Percentiles rank a stretch among this genome's conserved stretches.
These are phyloP conservation scores for Thymus quinquecostatus DNA, from an alignment of 257 asterid species.

Conservation along the genomic window DNA sequence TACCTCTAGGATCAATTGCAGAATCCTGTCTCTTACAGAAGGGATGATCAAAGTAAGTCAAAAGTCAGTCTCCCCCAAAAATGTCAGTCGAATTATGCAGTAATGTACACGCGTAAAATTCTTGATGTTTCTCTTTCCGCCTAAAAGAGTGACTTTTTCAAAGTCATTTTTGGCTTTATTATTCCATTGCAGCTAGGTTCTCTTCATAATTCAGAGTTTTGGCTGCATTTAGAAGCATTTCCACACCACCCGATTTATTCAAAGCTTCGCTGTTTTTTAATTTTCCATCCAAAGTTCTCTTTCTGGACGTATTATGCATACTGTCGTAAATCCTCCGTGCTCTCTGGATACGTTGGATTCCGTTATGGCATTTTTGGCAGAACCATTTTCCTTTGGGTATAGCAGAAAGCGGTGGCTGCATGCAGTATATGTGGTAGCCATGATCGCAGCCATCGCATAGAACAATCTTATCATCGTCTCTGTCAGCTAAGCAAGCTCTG, in stretches of 20 bases:
- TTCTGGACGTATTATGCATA: slow-evolving; percentile 36
- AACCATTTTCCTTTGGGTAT: slow-evolving; percentile 82
- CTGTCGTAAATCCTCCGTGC: slow-evolving; percentile 54
- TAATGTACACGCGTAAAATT: slow-evolving; percentile 24
- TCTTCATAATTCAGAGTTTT: slow-evolving; percentile 72
- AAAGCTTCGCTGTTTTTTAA: slow-evolving; percentile 39
- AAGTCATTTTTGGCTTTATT: slow-evolving; percentile 28
- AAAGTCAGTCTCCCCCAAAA: slow-evolving; percentile 37
- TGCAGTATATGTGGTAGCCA: slow-evolving; percentile 82
- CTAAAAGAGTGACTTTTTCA: neutral
- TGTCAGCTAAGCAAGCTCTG: slow-evolving; percentile 67
- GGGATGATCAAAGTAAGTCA: slow-evolving; percentile 8
- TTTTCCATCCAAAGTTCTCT: slow-evolving; percentile 44
- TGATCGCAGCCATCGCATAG: slow-evolving; percentile 91
- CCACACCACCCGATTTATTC: slow-evolving; percentile 74
- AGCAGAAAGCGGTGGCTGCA: slow-evolving; percentile 64
- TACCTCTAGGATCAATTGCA: slow-evolving; percentile 22
- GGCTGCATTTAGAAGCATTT: slow-evolving; percentile 87
- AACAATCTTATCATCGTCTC: slow-evolving; percentile 80
- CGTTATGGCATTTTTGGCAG: slow-evolving; percentile 64
- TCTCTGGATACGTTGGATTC: slow-evolving; percentile 49
- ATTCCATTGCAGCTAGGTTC: slow-evolving; percentile 44
- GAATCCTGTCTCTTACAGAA: slow-evolving; percentile 5
- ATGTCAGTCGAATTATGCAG: slow-evolving; percentile 31
- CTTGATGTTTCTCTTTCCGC: neutral